Evolutionary conservation across 768 basidiomycete species (phyloP).

Genomic region (Lactarius akahatsu): DNA sequence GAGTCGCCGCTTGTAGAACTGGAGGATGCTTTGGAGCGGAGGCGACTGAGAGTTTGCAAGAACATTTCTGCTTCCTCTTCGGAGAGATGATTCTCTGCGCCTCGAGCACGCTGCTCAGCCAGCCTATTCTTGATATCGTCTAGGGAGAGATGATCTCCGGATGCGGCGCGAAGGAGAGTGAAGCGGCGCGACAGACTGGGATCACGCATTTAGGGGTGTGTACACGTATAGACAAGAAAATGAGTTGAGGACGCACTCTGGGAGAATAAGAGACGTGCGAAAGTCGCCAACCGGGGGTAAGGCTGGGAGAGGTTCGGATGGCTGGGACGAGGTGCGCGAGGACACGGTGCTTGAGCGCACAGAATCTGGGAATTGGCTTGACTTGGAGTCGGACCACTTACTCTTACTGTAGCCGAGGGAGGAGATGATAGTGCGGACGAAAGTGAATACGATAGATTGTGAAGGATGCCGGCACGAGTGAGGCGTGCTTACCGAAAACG

Average conservation of each 20-base stretch:
- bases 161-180: constrained; percentile 68
- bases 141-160: constrained; percentile 64
- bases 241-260: constrained; percentile 59
- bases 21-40: constrained; percentile 41
- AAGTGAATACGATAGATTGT: constrained; percentile 18
- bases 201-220: constrained; percentile 10
- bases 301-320: constrained; percentile 47
- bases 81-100: constrained; percentile 64
- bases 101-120: constrained; percentile 73
- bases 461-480: constrained; percentile 25
- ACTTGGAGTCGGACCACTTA: constrained; percentile 75
- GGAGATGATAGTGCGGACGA: constrained; percentile 31
- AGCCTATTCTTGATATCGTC: constrained; percentile 65
- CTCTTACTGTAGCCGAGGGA: constrained; percentile 60
- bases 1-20: constrained; percentile 32
- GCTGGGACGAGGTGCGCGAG: constrained; percentile 24
- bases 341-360: constrained; percentile 29
- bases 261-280: constrained; percentile 82
- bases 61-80: constrained; percentile 87
- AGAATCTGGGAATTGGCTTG: constrained; percentile 42
- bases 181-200: constrained; percentile 78
- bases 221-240: constrained; percentile 6
- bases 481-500: constrained; percentile 70
- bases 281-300: constrained; percentile 74
- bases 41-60: constrained; percentile 63